phyloP scores from a whole-genome alignment of 2,329 filamentous ascomycete species.

The Lasiodiplodia sp. region DNA sequence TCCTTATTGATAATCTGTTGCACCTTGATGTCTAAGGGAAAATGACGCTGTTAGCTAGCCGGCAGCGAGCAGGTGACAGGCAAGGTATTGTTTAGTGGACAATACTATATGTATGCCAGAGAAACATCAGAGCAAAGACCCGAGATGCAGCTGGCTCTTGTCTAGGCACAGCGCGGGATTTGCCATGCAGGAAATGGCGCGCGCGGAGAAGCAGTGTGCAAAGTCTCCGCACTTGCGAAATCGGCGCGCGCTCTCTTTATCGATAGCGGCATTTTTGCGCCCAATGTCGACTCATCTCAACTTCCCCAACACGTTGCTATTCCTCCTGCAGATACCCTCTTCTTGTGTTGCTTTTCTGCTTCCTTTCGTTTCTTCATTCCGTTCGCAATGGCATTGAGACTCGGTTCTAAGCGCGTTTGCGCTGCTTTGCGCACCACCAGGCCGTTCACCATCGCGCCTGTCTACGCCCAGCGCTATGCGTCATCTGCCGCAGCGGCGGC shows the following conservation, averaged over 20 bases:
- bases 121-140: neutral
- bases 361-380: slow-evolving; percentile 1
- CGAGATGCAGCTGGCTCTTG: neutral
- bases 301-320: neutral
- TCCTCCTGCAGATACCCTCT: neutral
- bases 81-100: neutral
- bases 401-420: slow-evolving; percentile 31
- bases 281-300: slow-evolving; percentile 9
- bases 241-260: slow-evolving; percentile 17
- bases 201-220: slow-evolving; percentile 5
- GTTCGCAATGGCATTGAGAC: slow-evolving; percentile 27
- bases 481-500: slow-evolving; percentile 47
- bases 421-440: slow-evolving; percentile 33
- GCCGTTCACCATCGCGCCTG: slow-evolving; percentile 11
- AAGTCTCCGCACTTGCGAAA: slow-evolving; percentile 13
- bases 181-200: slow-evolving; percentile 6
- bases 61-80: neutral
- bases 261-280: slow-evolving; percentile 26
- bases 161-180: neutral
- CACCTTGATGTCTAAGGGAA: neutral
- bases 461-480: slow-evolving; percentile 41
- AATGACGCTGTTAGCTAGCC: neutral
- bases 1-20: neutral
- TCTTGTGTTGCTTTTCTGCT: neutral
- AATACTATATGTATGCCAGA: neutral